A percentile compares a stretch with the other conserved stretches of the same genome.
phyloP scores from a whole-genome alignment of 2,329 filamentous ascomycete genomes.

The Tricladium varicosporioides region DNA sequence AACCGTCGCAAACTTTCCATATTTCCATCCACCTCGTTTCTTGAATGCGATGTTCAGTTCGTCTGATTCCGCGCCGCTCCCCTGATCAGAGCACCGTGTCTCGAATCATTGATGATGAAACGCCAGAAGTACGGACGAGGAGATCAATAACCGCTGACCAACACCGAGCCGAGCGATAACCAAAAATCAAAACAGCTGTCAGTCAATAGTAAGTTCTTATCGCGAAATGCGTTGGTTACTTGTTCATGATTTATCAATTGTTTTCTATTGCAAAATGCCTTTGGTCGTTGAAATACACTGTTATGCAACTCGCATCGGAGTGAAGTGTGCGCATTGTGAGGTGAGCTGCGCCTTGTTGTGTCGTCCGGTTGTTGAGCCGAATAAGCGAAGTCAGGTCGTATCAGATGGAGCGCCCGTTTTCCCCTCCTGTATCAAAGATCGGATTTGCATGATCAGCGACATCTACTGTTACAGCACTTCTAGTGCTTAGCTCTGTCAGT shows the following conservation, averaged over 20 bases:
- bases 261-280: background rate
- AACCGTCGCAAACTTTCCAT: no score
- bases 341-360: background rate
- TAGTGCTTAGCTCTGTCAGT: slow-evolving; percentile 6
- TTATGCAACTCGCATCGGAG: background rate
- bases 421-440: slow-evolving; percentile 3
- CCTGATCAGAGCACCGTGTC: background rate
- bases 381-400: background rate
- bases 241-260: background rate
- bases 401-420: background rate
- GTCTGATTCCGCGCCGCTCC: slow-evolving; percentile 1
- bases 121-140: background rate
- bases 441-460: slow-evolving; percentile 11
- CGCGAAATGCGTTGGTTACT: background rate
- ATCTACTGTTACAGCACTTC: slow-evolving; percentile 3
- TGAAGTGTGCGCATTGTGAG: background rate
- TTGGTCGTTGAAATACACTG: background rate
- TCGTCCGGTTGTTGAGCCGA: background rate
- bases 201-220: background rate
- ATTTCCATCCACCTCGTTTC: background rate
- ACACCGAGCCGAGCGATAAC: background rate
- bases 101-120: slow-evolving; percentile 6
- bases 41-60: background rate
- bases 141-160: background rate
- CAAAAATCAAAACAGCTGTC: no score